Evolutionary conservation across 192 early-diverging fungal genomes (phyloP), one percentile per base, ranked within the genome.

Genomic region (Neocallimastix lanati): DNA sequence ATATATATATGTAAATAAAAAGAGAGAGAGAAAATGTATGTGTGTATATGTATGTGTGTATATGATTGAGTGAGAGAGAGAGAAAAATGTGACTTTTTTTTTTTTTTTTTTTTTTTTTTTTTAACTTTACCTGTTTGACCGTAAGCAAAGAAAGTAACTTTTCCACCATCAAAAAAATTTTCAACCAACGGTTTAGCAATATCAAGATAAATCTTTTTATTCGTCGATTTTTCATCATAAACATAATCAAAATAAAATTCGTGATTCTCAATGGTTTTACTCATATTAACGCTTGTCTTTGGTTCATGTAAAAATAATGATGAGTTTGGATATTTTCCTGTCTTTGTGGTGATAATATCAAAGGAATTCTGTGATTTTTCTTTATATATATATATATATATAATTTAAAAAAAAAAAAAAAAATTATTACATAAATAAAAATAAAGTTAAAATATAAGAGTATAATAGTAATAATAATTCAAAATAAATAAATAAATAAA

Each of bases 281-380:
- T 67, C 50, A 67, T 67, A 67, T 21, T 67, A n/a, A 67, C 50
- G 16, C 50, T 67, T 0, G 50, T 67, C n/a, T 85, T 86, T 16
- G 86, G 85, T 78, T 86, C 85, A 78, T 87, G 86, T 28, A 87
- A 40, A 76, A 84, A 85, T 30, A 86, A 77, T 28, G 78, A 78
- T 18, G 85, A 78, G 30, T 83, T 29, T 58, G 86, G 86, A 77
- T 83, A 84, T 12, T 36, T 7, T 2, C 77, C 81, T 3, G 84
- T 87, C 15, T 29, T 16, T 7, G 82, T 81, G 0, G 86, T 86
- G 27, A 82, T 77, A 38, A 84, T 83, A 76, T 87, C 86, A 76
- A 83, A 84, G 2, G 29, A 6, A 14, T 81, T 58, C n/a, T 79
- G 76, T 2, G 77, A 79, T 36, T 81, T 29, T 50, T 82, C 82